Base-by-base conservation (phyloP, 2,329 filamentous ascomycete genomes). In the Blastomyces percursus region DNA sequence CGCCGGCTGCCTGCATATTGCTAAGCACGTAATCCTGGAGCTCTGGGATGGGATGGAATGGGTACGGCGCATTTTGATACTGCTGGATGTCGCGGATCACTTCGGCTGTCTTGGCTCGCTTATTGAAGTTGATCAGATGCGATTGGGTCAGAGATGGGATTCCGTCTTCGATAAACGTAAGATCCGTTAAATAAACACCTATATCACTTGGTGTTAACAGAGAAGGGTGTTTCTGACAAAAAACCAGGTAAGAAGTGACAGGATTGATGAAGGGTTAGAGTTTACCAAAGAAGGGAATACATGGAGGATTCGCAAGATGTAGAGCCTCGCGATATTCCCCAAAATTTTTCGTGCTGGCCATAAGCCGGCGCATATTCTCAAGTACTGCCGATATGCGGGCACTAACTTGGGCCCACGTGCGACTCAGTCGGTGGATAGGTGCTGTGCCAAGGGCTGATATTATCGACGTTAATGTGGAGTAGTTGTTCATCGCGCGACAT, bases 81-180 rank as follows among this genome's bases (percentile, higher is more conserved):
- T 97, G 93, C 75, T 97, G 94, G 67, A 99, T 97, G 74, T 97
- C 93, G 66, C 92, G 90, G 70, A 99, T 99, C 51, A 99, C 94
- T 74, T 97, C 94, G 24, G 94, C 94, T 16, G 94, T 97, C 82
- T 97, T 99, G 62, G 91, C 90, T 60, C 94, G 88, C 81, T 99
- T 99, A 71, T 92, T 91, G 76, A 99, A 99, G 78, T 99, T 99
- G 80, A 99, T 96, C 68, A 96, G 81, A 71, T 95, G 91, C 8
- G 92, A 94, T 77, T 95, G 96, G 77, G 96, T 97, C 69, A 96
- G 86, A 11, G 92, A 96, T 2, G 94, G 91, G 66, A 99, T 99
- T 68, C 94, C 94, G 71, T 99, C 93, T 75, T 99, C 94, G 67
- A 99, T 99, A 72, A 99, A 99, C 0, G 93, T 97, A 63, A 99